Evolutionary conservation across 1,284 basidiomycete species (phyloP), one percentile per base, ranked within the genome.

Genomic region (Hemileia vastatrix): DNA sequence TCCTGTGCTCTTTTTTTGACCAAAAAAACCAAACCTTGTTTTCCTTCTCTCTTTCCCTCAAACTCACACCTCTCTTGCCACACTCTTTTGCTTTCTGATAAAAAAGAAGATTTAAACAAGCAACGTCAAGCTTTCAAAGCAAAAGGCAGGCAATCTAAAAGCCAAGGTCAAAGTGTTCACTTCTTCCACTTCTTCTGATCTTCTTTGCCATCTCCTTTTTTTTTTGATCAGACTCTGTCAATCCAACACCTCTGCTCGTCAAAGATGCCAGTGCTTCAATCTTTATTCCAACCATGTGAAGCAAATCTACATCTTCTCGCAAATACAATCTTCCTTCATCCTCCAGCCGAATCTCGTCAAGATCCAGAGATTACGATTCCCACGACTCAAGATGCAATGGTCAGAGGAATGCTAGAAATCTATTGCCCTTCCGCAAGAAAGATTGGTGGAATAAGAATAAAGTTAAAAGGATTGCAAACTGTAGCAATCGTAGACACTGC

Each of bases 351-450:
- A n/a, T 63, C 67, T 18, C 62, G 67, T 2, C 68, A 68, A 18
- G 67, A 68, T 8, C 66, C 65, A 13, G 65, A 70, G 64, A 69
- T 70, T 31, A 50, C 64, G 6, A 72, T 72, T 5, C 73, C 73
- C 6, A 67, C 70, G 56, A 68, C 71, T 32, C 71, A 71, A 52
- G 73, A 75, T 64, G 72, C 72, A 54, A 65, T 75, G 33, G 71
- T 74, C 8, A 67, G 72, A 5, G 74, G 74, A 11, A 66, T 75
- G 15, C 70, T 75, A 31, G 73, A 75, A 62, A 66, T 75, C 53
- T 67, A 70, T 53, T 72, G 72, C 2, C 74, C 74, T 13, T 66
- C 69, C 18, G 65, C 65, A 6, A 68, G 74, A 11, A 69, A 70
- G 55, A 73, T 75, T 33, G 67, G 68, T 2, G 74, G 71, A 36